phyloP scores from a whole-genome alignment of 208 protist species.

The Leishmania tarentolae region DNA sequence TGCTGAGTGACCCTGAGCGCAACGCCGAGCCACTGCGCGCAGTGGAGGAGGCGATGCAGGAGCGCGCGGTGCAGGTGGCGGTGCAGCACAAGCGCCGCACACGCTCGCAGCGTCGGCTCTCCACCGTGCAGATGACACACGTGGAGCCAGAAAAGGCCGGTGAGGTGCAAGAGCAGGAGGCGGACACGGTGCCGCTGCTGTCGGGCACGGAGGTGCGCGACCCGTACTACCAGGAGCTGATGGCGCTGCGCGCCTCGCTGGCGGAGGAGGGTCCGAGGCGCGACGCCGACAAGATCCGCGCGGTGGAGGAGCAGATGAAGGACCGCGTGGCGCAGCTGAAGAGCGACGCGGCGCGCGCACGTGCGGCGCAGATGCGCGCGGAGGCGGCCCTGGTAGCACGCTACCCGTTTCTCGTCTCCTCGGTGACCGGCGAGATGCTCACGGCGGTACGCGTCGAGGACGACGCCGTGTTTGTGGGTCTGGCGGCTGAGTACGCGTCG shows the following conservation, averaged over 20 bases:
- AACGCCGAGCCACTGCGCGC: conserved; percentile 16
- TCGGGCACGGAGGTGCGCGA: conserved; percentile 17
- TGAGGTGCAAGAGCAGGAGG: conserved; percentile 9
- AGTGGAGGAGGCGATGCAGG: conserved; percentile 29
- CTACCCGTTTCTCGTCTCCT: background rate
- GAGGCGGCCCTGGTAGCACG: background rate
- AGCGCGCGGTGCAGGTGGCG: conserved; percentile 31
- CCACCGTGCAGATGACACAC: too few species aligned
- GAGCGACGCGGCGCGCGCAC: conserved; percentile 24
- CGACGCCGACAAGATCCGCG: conserved; percentile 37
- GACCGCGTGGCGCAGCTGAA: conserved; percentile 38
- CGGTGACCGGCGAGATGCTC: background rate
- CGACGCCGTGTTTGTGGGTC: background rate
- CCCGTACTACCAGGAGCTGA: conserved; percentile 58
- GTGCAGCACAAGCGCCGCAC: too few species aligned
- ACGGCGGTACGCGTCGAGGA: background rate
- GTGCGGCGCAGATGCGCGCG: background rate
- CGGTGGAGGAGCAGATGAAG: conserved; percentile 51
- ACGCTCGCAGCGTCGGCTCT: too few species aligned
- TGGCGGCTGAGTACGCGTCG: background rate
- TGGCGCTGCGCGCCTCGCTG: conserved; percentile 33
- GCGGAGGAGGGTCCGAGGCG: conserved; percentile 29
- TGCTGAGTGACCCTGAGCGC: conserved; percentile 27
- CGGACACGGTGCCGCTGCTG: conserved; percentile 23
- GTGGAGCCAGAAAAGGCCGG: conserved; percentile 1